Conservation (phyloP, 768 basidiomycete genomes). For the Xanthoconium stramineum region DNA sequence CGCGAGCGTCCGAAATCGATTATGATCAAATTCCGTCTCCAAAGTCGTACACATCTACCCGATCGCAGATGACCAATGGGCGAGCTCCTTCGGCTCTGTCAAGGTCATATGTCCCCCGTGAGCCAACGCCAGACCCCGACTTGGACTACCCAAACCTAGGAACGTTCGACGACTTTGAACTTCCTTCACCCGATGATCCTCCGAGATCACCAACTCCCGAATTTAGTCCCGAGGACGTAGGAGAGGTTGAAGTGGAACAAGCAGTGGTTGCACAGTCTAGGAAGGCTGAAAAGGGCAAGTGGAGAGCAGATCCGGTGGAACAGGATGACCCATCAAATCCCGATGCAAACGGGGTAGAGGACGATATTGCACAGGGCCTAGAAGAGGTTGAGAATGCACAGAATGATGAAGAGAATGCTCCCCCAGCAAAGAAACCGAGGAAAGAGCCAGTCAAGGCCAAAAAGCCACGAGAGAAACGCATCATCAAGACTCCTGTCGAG, state of each 20-base stretch:
- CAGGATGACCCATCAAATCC: constrained; percentile 7
- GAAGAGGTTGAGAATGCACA: constrained; percentile 52
- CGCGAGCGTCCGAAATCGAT: constrained; percentile 52
- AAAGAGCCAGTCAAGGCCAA: constrained; percentile 27
- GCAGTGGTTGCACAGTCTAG: constrained; percentile 23
- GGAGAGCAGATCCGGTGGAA: constrained; percentile 28
- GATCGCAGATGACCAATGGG: constrained; percentile 32
- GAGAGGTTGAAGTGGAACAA: constrained; percentile 32
- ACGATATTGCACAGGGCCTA: constrained; percentile 41
- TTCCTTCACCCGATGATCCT: constrained; percentile 22
- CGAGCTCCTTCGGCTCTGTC: constrained; percentile 34
- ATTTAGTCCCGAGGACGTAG: constrained; percentile 44
- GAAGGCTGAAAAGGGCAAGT: constrained; percentile 40
- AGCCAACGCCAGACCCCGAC: constrained; percentile 21
- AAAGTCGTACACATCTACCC: constrained; percentile 32
- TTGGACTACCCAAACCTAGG: constrained; percentile 20
- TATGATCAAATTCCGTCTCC: constrained; percentile 67
- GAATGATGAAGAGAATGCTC: constrained; percentile 39
- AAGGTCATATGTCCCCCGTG: constrained; percentile 25
- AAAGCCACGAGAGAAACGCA: constrained; percentile 27
- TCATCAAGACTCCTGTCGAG: constrained; percentile 16
- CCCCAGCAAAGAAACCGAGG: constrained; percentile 27
- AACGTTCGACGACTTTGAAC: constrained; percentile 30
- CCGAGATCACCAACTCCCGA: constrained; percentile 44
- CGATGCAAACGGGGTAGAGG: constrained; percentile 33